Base-by-base conservation (phyloP, 352 stramenopile species). In the Globisporangium heterothallicum region DNA sequence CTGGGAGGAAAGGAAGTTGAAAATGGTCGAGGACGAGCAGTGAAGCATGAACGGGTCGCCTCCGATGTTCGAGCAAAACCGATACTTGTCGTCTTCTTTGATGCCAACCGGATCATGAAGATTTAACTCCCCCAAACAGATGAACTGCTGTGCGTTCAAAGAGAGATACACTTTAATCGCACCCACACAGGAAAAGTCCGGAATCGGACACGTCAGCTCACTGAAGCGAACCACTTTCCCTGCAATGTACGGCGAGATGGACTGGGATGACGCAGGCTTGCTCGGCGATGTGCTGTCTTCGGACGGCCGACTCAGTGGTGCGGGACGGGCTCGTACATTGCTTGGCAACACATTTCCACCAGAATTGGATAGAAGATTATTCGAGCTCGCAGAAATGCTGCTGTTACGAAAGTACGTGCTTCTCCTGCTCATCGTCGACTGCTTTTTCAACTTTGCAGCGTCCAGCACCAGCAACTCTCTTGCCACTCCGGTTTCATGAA, bases 71-170 rank as follows among this genome's bases (percentile, higher is more conserved):
- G 78, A 83, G 50, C 74, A 87, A 49, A 79, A 90, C 16, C 66
- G 70, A 22, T 72, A 74, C 19, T 63, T 58, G 8, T 66, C 53
- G n/a, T 86, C 67, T 56, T 83, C 72, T 13, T 61, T 64, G 30
- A 90, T 76, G 6, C 54, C 53, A 13, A 88, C 61, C 1, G 76
- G 58, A 0, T 73, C 64, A 46, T 90, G 78, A 22, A 88, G 68
- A 18, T 72, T 48, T 1, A 90, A 26, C 16, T 78, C 70, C 0
- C 78, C 78, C 1, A 90, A 59, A 35, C 58, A 80, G 10, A 87
- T 58, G 18, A 90, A 90, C 53, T 90, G 76, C 61, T 90, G 78
- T 2, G 78, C 67, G 19, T 90, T 90, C 26, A 78, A 68, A 1
- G 78, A 90, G 30, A 90, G 70, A 27, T 69, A 83, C 16, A 90